Base-by-base conservation (phyloP, 1,139 yeast species). In the Saccharomyces hybrid region DNA sequence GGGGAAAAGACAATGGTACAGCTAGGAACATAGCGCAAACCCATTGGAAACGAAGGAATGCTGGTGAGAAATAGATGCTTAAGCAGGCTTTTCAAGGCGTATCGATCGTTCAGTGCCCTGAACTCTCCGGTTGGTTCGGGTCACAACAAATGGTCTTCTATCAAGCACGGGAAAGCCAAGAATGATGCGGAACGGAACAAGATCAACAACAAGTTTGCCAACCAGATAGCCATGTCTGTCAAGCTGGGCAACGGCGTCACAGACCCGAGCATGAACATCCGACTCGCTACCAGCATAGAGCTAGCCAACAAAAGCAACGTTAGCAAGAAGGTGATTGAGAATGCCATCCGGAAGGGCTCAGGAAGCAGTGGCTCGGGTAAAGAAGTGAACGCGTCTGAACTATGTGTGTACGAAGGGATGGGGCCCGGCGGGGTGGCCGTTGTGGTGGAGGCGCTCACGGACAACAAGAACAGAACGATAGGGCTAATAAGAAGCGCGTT, bases 101-200 rank as follows among this genome's bases (percentile, higher is more conserved):
- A 12, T 11, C 44, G 26, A 38, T 19, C 24, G 12, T 38, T 38
- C 24, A 38, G 44, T 9, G 26, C 11, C 4, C 44, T 38, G 44
- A 38, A 38, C 11, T 38, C 44, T 19, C 11, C 24, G 44, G 44
- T 38, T 9, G n/a, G 26, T 11, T 64, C 67, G 2, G 73, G 99
- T 0, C 99, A 93, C 70, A 86, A 88, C 47, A 93, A 91, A 71
- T 93, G 99, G 99, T 88, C 95, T 48, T 89, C 88, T 54, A 93
- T 93, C 61, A 85, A 90, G 66, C 97, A 90, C 66, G 95, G 88
- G 68, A 93, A 93, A 72, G 96, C 96, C 55, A 88, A 89, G 61
- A 89, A 90, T 66, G 99, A 93, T 71, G 88, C 91, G 14, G 82
- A 80, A 58, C 81, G 82, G 65, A 84, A 89, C 55, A 80, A 83